Base-by-base conservation (phyloP, 2,329 filamentous ascomycete species). In the Botrytis sinoallii region DNA sequence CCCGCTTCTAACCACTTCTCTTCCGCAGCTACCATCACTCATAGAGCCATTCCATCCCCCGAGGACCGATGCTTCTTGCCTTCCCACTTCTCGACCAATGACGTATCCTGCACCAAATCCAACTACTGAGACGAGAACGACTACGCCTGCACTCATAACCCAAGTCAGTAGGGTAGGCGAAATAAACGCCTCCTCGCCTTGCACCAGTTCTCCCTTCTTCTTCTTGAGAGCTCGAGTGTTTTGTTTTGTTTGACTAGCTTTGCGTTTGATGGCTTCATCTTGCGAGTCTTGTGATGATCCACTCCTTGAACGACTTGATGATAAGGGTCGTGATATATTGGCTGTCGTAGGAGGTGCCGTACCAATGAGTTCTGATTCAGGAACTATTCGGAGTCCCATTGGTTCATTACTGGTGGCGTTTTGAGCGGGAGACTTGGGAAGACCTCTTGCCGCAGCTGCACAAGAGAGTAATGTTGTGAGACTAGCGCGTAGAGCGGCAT, bases 391-490 rank as follows among this genome's bases (percentile, higher is more conserved):
- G 59, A 91, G 80, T 74, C 88, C 87, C 82, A 91, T 86, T 1
- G 79, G 79, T 61, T 79, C 77, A 44, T 77, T 79, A 42, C 73
- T 75, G 4, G 75, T 73, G 4, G 38, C 16, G 10, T 46, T 59
- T 46, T 74, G 73, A 74, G 22, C 81, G 76, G 68, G 82, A 79
- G 64, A 78, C 73, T 69, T 97, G 0, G 92, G 90, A 25, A 96
- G 85, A 6, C 92, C 92, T 61, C 96, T 89, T 1, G 95, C 96
- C 0, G 95, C 96, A 0, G 95, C 96, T 4, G 95, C 94, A 0
- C 94, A 95, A 79, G 95, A 98, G 20, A 99, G 88, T 20, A 99
- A 87, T 0, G 96, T 98, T 0, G 94, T 97, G n/a, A 99, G 87
- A 67, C 94, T 97, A 32, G 96, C 94, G 48, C 96, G 91, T 18